Percentiles rank a stretch among this genome's conserved stretches.
phyloP scores from a whole-genome alignment of 345 rosid species.

The Draba incana region DNA sequence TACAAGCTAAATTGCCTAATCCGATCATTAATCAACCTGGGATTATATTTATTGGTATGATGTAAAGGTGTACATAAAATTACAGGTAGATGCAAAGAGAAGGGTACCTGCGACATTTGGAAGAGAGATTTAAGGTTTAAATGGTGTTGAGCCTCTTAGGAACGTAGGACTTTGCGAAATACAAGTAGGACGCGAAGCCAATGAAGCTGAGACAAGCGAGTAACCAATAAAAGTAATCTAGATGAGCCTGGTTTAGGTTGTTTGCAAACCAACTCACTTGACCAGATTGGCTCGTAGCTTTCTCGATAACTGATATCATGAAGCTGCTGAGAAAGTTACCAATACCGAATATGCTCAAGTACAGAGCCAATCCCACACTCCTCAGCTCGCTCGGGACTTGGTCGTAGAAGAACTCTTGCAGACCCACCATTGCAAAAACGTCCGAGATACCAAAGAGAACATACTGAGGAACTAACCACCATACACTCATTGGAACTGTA shows the following conservation, averaged over 20 bases:
- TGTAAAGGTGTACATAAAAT: too few relatives aligned
- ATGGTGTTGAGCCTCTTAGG: slow-evolving; percentile 40
- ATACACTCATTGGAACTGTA: slow-evolving; percentile 62
- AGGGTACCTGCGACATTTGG: slow-evolving; percentile 24
- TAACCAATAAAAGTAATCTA: slow-evolving; percentile 64
- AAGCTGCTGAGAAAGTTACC: slow-evolving; percentile 65
- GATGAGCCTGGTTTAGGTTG: slow-evolving; percentile 62
- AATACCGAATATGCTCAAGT: slow-evolving; percentile 63
- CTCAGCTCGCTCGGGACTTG: slow-evolving; percentile 60
- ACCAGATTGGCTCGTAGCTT: slow-evolving; percentile 48
- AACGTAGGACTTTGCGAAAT: slow-evolving; percentile 50
- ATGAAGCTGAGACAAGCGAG: slow-evolving; percentile 53
- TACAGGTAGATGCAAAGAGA: slow-evolving; percentile 3
- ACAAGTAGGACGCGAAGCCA: slow-evolving; percentile 45
- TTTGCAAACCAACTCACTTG: slow-evolving; percentile 56
- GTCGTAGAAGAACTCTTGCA: slow-evolving; percentile 72
- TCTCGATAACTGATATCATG: slow-evolving; percentile 55
- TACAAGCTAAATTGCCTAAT: slow-evolving; percentile 14
- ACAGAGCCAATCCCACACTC: slow-evolving; percentile 65
- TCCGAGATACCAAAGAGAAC: slow-evolving; percentile 54
- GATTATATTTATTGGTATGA: neutral
- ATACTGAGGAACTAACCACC: slow-evolving; percentile 75
- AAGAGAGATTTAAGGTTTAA: slow-evolving; percentile 13
- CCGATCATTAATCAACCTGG: neutral
- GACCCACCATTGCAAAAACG: slow-evolving; percentile 64